Evolutionary conservation across 441 rosid genomes (phyloP).

Genomic region (Mallotus repandus): DNA sequence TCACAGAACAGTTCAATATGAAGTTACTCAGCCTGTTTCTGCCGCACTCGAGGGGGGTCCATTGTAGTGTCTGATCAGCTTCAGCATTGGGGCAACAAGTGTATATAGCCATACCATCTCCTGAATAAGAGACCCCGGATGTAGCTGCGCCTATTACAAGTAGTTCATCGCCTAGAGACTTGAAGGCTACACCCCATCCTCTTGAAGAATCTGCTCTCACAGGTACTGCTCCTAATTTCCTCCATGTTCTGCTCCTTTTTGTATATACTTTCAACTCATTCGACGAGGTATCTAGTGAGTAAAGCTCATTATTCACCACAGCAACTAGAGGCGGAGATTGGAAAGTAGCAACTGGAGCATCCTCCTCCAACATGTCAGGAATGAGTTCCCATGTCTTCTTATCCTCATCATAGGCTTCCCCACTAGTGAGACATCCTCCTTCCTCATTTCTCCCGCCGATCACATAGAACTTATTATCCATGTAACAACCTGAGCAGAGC

Average conservation of each 20-base stretch:
- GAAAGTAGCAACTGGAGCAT: slow-evolving; percentile 41
- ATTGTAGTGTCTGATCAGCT: slow-evolving; percentile 37
- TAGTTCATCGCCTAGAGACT: slow-evolving; percentile 75
- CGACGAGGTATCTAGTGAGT: slow-evolving; percentile 65
- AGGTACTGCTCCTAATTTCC: slow-evolving; percentile 66
- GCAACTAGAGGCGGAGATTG: slow-evolving; percentile 90
- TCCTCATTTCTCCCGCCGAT: slow-evolving; percentile 70
- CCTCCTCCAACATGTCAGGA: slow-evolving; percentile 55
- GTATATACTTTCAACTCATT: slow-evolving; percentile 62
- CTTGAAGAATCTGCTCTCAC: slow-evolving; percentile 63
- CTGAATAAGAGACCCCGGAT: slow-evolving; percentile 34
- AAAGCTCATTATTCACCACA: slow-evolving; percentile 66
- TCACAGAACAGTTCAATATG: slow-evolving; percentile 76
- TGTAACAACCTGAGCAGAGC: slow-evolving; percentile 73
- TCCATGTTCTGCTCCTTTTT: slow-evolving; percentile 57
- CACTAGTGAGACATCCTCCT: slow-evolving; percentile 51
- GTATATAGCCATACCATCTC: slow-evolving; percentile 64
- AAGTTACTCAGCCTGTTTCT: slow-evolving; percentile 60
- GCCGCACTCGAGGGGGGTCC: slow-evolving; percentile 63
- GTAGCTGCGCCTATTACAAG: slow-evolving; percentile 67
- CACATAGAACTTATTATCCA: slow-evolving; percentile 70
- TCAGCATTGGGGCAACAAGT: slow-evolving; percentile 55
- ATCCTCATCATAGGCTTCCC: slow-evolving; percentile 61
- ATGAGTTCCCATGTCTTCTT: slow-evolving; percentile 60
- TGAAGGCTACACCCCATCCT: slow-evolving; percentile 97